phyloP scores from a whole-genome alignment of 495 filamentous ascomycete genomes.

The Penicillium fimorum region DNA sequence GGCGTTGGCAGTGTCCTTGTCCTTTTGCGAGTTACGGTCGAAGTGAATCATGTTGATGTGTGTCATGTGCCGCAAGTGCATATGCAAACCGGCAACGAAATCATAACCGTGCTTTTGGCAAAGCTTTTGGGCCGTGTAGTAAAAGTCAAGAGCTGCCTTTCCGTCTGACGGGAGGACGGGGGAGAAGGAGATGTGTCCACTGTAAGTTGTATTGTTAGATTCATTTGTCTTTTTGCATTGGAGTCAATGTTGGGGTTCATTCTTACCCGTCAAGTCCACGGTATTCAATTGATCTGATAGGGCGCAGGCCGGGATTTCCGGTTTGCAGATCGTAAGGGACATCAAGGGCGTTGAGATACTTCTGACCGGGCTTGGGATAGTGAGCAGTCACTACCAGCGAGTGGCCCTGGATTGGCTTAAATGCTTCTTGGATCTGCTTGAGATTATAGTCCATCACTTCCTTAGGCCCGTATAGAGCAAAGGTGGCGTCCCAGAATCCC shows the following conservation, averaged over 20 bases:
- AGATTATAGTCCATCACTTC: constrained; percentile 10
- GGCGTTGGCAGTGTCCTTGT: constrained; percentile 37
- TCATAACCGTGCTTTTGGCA: constrained; percentile 34
- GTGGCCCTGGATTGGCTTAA: constrained; percentile 22
- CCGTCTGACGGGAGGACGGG: constrained; percentile 53
- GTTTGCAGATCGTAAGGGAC: background rate
- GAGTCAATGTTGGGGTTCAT: constrained; percentile 47
- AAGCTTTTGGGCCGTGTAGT: constrained; percentile 39
- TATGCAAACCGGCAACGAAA: constrained; percentile 43
- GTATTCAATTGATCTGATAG: constrained; percentile 35
- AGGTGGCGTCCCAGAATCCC: background rate
- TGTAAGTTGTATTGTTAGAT: background rate
- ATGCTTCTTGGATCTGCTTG: constrained; percentile 37
- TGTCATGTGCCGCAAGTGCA: constrained; percentile 49
- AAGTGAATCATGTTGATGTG: constrained; percentile 56
- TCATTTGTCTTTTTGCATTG: constrained; percentile 16
- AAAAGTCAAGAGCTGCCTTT: constrained; percentile 45
- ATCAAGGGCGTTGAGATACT: background rate
- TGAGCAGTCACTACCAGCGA: background rate
- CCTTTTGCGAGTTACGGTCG: constrained; percentile 44
- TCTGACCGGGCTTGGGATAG: background rate
- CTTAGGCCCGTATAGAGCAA: background rate
- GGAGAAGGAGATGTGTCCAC: constrained; percentile 50
- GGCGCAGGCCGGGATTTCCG: constrained; percentile 39
- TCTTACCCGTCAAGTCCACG: constrained; percentile 53